Evolutionary conservation across 2,329 filamentous ascomycete species (phyloP).

Genomic region (Ilyonectria sp.): DNA sequence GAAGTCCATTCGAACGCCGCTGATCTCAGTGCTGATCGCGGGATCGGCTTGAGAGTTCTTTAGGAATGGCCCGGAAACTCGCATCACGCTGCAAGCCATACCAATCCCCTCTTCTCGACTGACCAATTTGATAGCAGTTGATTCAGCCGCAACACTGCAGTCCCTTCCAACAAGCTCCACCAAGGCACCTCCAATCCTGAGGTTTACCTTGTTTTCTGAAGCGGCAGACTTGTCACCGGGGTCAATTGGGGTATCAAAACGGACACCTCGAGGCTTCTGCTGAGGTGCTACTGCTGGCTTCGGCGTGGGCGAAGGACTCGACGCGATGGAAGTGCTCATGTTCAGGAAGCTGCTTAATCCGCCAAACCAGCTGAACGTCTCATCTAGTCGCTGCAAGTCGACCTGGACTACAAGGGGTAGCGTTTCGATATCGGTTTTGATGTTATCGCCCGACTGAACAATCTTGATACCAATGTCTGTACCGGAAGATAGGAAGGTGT

Average conservation of each 20-base stretch:
- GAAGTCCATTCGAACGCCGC: constrained; percentile 80
- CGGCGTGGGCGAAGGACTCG: constrained; percentile 71
- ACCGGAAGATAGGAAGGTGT: constrained; percentile 70
- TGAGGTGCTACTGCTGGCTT: constrained; percentile 56
- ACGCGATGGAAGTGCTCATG: constrained; percentile 86
- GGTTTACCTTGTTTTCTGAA: constrained; percentile 78
- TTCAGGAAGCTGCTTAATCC: constrained; percentile 93
- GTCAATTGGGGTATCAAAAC: constrained; percentile 69
- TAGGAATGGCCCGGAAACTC: constrained; percentile 79
- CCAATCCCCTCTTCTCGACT: constrained; percentile 81
- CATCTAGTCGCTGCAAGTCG: constrained; percentile 86
- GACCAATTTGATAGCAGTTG: constrained; percentile 86
- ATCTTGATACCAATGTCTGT: constrained; percentile 72
- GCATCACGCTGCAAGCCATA: constrained; percentile 82
- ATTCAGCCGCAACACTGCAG: constrained; percentile 81
- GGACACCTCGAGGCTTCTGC: constrained; percentile 69
- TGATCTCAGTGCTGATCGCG: constrained; percentile 74
- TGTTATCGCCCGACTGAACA: constrained; percentile 59
- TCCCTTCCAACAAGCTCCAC: constrained; percentile 83
- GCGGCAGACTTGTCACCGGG: constrained; percentile 62
- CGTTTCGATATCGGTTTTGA: constrained; percentile 77
- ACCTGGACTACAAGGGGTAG: constrained; percentile 83
- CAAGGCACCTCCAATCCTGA: constrained; percentile 82
- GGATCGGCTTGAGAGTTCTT: constrained; percentile 68
- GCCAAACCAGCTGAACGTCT: constrained; percentile 90